A percentile compares a stretch with the other conserved stretches of the same genome.
These are phyloP conservation scores for Rosa multiflora DNA, from an alignment of 306 rosid species.

Conservation along the genomic window DNA sequence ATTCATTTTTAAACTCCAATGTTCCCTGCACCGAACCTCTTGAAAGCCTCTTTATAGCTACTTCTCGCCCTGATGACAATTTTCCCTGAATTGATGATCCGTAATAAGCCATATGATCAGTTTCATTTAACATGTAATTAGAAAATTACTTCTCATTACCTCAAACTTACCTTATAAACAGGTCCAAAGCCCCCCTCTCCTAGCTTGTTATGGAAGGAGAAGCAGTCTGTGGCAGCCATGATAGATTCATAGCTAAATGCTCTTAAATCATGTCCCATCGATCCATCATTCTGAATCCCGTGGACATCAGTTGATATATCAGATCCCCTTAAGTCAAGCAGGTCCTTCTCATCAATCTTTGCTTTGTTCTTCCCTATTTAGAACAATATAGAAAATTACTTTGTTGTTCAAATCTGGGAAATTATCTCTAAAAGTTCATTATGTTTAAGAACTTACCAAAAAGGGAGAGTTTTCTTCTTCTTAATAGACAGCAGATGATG, in stretches of 20 bases:
- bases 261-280: conserved; percentile 4
- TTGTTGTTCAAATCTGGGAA: background rate
- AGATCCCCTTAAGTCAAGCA: conserved; percentile 1
- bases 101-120: background rate
- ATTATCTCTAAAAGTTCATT: background rate
- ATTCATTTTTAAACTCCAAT: conserved; percentile 1
- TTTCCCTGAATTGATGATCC: conserved; percentile 3
- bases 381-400: background rate
- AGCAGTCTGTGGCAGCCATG: conserved; percentile 5
- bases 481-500: conserved; percentile 2
- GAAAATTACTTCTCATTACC: background rate
- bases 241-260: conserved; percentile 12
- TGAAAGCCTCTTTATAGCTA: conserved; percentile 11
- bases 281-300: background rate
- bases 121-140: background rate
- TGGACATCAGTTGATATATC: conserved; percentile 1
- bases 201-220: background rate
- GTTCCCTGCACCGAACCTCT: conserved; percentile 1
- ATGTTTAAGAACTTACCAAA: background rate
- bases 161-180: conserved; percentile 9
- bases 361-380: background rate
- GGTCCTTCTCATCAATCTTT: background rate
- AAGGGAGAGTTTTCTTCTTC: background rate
- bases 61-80: background rate
- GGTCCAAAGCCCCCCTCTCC: conserved; percentile 19